Evolutionary conservation across 1,139 yeast genomes (phyloP), one percentile per base, ranked within the genome.

Genomic region (Blastobotrys persicus): DNA sequence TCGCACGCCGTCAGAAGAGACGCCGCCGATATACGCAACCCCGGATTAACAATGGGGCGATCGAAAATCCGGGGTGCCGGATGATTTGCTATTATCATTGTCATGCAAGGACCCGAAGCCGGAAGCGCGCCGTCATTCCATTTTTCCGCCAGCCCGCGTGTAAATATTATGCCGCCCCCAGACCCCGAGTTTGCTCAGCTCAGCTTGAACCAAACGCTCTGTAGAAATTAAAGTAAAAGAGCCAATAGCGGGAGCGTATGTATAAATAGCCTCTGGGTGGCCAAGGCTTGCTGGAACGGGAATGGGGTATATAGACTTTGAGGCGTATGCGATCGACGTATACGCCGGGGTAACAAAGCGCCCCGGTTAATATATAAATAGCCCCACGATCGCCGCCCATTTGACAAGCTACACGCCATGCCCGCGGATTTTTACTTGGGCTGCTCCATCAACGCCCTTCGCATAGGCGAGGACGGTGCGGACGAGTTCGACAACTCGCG

Each of bases 391-490:
- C 20, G 12, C 32, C 20, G 12, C 31, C 9, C 23, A 19, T 16
- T 13, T 16, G 9, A 5, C 9, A 5, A 23, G 28, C 28, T 6
- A 23, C 5, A 23, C 28, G 9, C n/a, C 9, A 37, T 37, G 41
- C 28, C 28, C 28, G 50, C 44, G 6, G 45, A 28, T 26, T 55
- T 48, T 45, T 55, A 37, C 35, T 44, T 53, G 42, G 56, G 56
- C 7, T 44, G 49, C 19, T 54, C 56, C 3, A 44, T 35, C 33
- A 48, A 31, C 42, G 42, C 44, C 19, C 44, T 44, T 23, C 40
- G 42, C 46, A 44, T 13, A 20, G 33, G 17, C 11, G 33, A 39
- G 39, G 39, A 20, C 26, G 28, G 28, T 9, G 28, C 35, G 23
- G 47, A 33, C 33, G 51, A 32, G 23, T 45, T 32, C 37, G 50